These are phyloP conservation scores for Picea abies DNA, from an alignment of 83 land plant species.

Conservation along the genomic window DNA sequence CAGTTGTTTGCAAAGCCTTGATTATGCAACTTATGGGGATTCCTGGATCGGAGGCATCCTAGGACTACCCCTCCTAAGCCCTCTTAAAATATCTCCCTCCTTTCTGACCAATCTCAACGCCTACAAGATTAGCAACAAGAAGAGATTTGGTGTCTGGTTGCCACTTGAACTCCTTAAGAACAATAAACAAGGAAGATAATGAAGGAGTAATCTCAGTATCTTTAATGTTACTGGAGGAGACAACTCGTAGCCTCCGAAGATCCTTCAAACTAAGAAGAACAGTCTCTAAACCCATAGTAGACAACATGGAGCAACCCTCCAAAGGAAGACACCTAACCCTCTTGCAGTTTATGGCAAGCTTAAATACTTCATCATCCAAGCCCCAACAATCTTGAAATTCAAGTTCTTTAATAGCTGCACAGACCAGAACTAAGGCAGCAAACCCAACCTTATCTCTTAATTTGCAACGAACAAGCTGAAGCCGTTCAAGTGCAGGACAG, in stretches of 20 bases:
- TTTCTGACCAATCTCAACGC: slow-evolving; percentile 38
- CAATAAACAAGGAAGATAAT: slow-evolving; percentile 23
- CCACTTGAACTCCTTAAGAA: slow-evolving; percentile 47
- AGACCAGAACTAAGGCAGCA: too few species aligned
- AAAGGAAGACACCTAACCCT: not conserved
- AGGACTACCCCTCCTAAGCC: too few species aligned
- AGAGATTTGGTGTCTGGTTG: slow-evolving; percentile 43
- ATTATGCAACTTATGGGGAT: too few species aligned
- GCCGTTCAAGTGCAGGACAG: too few species aligned
- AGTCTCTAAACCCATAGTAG: slow-evolving; percentile 40
- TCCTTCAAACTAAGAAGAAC: slow-evolving; percentile 37
- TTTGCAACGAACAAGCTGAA: too few species aligned
- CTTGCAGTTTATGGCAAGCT: slow-evolving; percentile 33
- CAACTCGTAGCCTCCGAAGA: slow-evolving; percentile 35
- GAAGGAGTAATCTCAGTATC: slow-evolving; percentile 43
- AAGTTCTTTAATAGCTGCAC: too few species aligned
- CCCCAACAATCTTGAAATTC: slow-evolving; percentile 30
- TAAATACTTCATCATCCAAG: slow-evolving; percentile 40
- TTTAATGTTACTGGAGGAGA: slow-evolving; percentile 38
- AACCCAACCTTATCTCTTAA: too few species aligned
- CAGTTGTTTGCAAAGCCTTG: too few species aligned
- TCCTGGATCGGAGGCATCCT: too few species aligned
- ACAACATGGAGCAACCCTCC: slow-evolving; percentile 17
- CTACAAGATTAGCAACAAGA: slow-evolving; percentile 33
- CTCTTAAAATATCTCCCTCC: too few species aligned